Base-by-base conservation (phyloP, 2,329 filamentous ascomycete genomes). In the Xylariaceae sp. region DNA sequence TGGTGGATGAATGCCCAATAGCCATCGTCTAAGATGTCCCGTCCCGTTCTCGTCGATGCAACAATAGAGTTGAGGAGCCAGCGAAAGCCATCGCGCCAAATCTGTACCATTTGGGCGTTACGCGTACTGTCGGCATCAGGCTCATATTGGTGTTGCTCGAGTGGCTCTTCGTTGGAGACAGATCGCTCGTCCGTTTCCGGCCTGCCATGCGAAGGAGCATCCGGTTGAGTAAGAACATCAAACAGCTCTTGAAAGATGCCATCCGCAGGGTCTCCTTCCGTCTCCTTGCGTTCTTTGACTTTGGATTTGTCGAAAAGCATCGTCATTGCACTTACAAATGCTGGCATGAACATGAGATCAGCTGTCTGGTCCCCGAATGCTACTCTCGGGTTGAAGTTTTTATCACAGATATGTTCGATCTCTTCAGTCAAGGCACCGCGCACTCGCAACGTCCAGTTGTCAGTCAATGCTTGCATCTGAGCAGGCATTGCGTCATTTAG, bases 231-330 rank as follows among this genome's bases (percentile, higher is more conserved):
- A 7, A 45, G 43, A 26, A 45, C 39, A 15, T 33, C 3, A 16
- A 45, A 45, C 11, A 45, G 35, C 18, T 39, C 30, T n/a, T 45
- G 30, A 9, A 45, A 16, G 17, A 34, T 18, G 33, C 35, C 43
- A 32, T 45, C 43, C 12, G 38, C 35, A 19, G 41, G 36, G 2
- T 22, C 11, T 9, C 26, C 26, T n/a, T 29, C 26, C 9, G 26
- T n/a, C n/a, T n/a, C n/a, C n/a, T n/a, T n/a, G n/a, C n/a, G n/a
- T n/a, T n/a, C n/a, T n/a, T n/a, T n/a, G n/a, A n/a, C n/a, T n/a
- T n/a, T n/a, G n/a, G n/a, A n/a, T n/a, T n/a, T n/a, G n/a, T n/a
- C n/a, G n/a, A n/a, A n/a, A n/a, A n/a, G n/a, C n/a, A n/a, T n/a
- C n/a, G n/a, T n/a, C n/a, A n/a, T n/a, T n/a, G n/a, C n/a, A n/a